Conservation (phyloP, 257 asterid species). For the Nicotiana benthamiana region DNA sequence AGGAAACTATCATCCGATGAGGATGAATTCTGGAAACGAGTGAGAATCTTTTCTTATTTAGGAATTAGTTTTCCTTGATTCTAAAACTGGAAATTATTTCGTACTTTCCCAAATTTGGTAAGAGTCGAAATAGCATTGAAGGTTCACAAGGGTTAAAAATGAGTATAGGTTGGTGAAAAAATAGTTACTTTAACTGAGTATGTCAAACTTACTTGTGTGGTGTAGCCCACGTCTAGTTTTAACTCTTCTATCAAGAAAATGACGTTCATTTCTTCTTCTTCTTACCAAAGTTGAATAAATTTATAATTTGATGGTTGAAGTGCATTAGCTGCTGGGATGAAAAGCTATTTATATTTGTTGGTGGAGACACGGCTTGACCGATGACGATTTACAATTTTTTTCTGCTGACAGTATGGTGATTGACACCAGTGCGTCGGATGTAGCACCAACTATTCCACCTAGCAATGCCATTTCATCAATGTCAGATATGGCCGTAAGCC, state of each 20-base stretch:
- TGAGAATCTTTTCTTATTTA: constrained; percentile 31
- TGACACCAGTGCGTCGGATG: constrained; percentile 43
- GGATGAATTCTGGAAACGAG: constrained; percentile 82
- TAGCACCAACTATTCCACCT: constrained; percentile 52
- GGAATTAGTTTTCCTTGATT: neutral
- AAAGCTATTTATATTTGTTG: neutral
- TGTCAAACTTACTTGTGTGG: neutral
- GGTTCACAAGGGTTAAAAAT: neutral
- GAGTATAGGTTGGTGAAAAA: neutral
- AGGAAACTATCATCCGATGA: constrained; percentile 76
- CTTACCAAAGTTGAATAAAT: neutral
- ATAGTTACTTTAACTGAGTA: neutral
- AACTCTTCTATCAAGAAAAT: neutral
- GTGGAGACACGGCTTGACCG: neutral
- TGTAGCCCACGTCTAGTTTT: neutral
- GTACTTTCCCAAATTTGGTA: neutral
- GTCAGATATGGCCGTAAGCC: constrained; percentile 89
- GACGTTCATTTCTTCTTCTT: neutral
- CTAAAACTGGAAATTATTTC: neutral
- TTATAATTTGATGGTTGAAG: neutral
- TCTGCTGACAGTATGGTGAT: constrained; percentile 53
- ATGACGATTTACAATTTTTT: neutral
- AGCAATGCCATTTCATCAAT: constrained; percentile 60
- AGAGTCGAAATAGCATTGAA: neutral
- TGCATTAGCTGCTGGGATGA: neutral